phyloP scores from a whole-genome alignment of 768 basidiomycete genomes.

The Termitomyces titanicus region DNA sequence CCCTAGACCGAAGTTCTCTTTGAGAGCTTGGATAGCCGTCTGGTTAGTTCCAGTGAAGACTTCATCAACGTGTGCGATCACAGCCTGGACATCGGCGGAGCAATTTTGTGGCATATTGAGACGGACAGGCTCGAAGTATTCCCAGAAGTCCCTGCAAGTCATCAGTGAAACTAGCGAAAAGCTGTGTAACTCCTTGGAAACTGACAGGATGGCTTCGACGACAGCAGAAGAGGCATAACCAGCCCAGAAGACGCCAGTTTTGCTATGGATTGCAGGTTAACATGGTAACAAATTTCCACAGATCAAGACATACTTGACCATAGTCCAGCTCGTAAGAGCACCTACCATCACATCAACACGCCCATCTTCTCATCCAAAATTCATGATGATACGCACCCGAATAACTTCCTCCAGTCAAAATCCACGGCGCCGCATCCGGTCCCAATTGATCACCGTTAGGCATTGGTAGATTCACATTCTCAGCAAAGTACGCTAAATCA shows the following conservation, averaged over 20 bases:
- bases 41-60: conserved; percentile 44
- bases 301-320: conserved; percentile 53
- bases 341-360: conserved; percentile 5
- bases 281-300: not conserved
- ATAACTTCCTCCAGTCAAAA: conserved; percentile 49
- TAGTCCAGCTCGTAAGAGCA: conserved; percentile 53
- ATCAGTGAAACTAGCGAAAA: not conserved
- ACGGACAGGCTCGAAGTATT: conserved; percentile 69
- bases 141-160: conserved; percentile 49
- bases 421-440: conserved; percentile 48
- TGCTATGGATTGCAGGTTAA: conserved; percentile 29
- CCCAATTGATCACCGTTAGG: conserved; percentile 56
- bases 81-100: conserved; percentile 65
- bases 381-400: conserved; percentile 28
- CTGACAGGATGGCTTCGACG: conserved; percentile 55
- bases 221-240: conserved; percentile 66
- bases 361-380: not conserved
- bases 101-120: conserved; percentile 69
- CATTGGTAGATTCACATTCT: conserved; percentile 64
- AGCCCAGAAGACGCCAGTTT: conserved; percentile 56
- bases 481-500: conserved; percentile 65
- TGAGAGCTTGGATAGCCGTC: conserved; percentile 48
- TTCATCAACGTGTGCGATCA: conserved; percentile 56
- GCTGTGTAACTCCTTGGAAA: not conserved
- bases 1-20: conserved; percentile 55